Evolutionary conservation across 2,329 filamentous ascomycete species (phyloP), one percentile per base, ranked within the genome.

Genomic region (Mollisiaceae sp.): DNA sequence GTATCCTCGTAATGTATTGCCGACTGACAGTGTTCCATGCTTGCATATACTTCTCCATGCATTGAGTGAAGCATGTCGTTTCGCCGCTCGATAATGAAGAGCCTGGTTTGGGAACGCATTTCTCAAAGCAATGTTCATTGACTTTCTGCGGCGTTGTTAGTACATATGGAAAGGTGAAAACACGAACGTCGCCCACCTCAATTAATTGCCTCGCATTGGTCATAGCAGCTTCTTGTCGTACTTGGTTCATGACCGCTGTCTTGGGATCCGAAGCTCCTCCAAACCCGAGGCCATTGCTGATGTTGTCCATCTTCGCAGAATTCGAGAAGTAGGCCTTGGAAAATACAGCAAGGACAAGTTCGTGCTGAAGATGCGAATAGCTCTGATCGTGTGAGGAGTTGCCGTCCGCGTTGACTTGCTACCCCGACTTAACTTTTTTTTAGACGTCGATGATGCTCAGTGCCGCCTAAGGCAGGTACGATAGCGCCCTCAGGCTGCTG

Each of bases 31-130:
- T 81, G 80, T 93, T 93, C 91, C 91, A 94, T 12, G 90, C 85
- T 38, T 84, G 81, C 83, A 94, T 92, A 83, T 94, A 94, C 79
- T 94, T 94, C 74, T 94, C 91, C 87, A 93, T 91, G 82, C 91
- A 94, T 67, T 85, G 83, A 22, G 85, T 91, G 75, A 91, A 84
- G 81, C 91, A 94, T 24, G 85, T 82, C 75, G 87, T 82, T 78
- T 94, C 91, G 78, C 84, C 79, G 78, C 83, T 86, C 59, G 71
- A 74, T 63, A 94, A 80, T 62, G 86, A 87, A 59, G 83, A 78
- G 65, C 90, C 89, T 62, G 91, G 89, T 75, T 89, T 88, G 59
- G 90, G 83, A 18, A 94, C 81, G 78, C 91, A 94, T 77, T 88
- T 89, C 56, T 91, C 86, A 81, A 93, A 94, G 82, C 91, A 94